Percentiles rank a stretch among this genome's conserved stretches.
phyloP scores from a whole-genome alignment of 441 rosid genomes.

The Gossypium schwendimanii region DNA sequence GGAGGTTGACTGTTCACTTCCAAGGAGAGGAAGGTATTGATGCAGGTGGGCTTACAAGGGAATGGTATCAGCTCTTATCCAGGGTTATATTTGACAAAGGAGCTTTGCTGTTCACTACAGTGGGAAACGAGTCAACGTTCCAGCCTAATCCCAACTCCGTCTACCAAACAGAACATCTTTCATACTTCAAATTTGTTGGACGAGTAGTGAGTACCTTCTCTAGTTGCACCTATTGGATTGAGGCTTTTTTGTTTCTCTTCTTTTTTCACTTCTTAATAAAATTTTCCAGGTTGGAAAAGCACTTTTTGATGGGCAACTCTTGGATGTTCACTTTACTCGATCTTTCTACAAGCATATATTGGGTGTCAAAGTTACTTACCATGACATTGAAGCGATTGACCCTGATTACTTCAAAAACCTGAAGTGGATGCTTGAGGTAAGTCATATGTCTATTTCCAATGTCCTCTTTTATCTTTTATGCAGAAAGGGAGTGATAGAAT shows the following conservation, averaged over 20 bases:
- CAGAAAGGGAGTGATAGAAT: background rate
- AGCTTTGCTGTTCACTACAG: constrained; percentile 88
- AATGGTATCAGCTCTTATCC: constrained; percentile 94
- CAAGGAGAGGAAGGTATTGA: constrained; percentile 98
- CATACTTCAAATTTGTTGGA: constrained; percentile 93
- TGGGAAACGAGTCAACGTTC: constrained; percentile 93
- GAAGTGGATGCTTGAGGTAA: constrained; percentile 98
- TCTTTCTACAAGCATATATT: constrained; percentile 95
- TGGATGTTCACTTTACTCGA: constrained; percentile 95
- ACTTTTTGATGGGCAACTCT: constrained; percentile 82
- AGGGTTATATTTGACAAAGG: constrained; percentile 96
- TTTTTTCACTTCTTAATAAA: constrained; percentile 7
- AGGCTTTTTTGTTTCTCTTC: background rate
- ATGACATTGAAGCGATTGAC: constrained; percentile 94
- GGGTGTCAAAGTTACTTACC: constrained; percentile 85
- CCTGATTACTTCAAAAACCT: constrained; percentile 77
- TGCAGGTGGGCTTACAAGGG: constrained; percentile 98
- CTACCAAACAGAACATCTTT: constrained; percentile 91
- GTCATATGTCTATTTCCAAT: background rate
- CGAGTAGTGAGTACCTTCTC: constrained; percentile 65
- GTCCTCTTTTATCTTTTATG: background rate
- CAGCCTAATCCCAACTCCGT: constrained; percentile 97
- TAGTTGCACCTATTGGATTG: constrained; percentile 11
- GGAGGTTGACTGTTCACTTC: constrained; percentile 83
- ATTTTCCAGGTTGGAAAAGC: constrained; percentile 83